phyloP scores from a whole-genome alignment of 2,329 filamentous ascomycete genomes.

The Colletotrichum godetiae region DNA sequence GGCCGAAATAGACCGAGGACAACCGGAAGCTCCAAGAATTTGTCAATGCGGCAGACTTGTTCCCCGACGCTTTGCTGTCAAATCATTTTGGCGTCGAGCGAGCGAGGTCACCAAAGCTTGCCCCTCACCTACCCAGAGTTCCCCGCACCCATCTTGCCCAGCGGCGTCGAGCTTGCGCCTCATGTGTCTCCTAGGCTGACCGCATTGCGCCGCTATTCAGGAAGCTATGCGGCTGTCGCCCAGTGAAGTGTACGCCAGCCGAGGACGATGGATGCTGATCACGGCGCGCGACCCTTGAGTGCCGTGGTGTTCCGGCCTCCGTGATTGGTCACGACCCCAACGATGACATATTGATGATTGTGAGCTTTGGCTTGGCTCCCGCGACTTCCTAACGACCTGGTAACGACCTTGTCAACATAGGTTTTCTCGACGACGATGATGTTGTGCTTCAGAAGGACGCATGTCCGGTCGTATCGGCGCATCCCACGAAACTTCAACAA shows the following conservation, averaged over 20 bases:
- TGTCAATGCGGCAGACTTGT: neutral
- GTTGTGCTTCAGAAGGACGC: neutral
- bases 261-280: conserved; percentile 28
- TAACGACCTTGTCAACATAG: too few species aligned
- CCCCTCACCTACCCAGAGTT: conserved; percentile 27
- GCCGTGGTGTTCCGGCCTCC: conserved; percentile 13
- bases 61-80: neutral
- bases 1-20: conserved; percentile 1
- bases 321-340: conserved; percentile 28
- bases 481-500: neutral
- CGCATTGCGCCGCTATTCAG: conserved; percentile 21
- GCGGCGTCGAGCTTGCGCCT: conserved; percentile 20
- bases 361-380: conserved; percentile 20
- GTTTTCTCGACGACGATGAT: neutral
- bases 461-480: neutral
- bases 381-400: neutral
- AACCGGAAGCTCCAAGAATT: neutral
- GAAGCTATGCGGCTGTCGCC: conserved; percentile 16
- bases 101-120: conserved; percentile 16
- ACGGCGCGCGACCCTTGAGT: conserved; percentile 25
- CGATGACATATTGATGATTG: conserved; percentile 33
- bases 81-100: neutral
- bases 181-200: conserved; percentile 23
- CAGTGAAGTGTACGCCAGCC: conserved; percentile 21
- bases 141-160: conserved; percentile 25